Conservation (phyloP, 2,329 filamentous ascomycete species). For the Aspergillus sp. region DNA sequence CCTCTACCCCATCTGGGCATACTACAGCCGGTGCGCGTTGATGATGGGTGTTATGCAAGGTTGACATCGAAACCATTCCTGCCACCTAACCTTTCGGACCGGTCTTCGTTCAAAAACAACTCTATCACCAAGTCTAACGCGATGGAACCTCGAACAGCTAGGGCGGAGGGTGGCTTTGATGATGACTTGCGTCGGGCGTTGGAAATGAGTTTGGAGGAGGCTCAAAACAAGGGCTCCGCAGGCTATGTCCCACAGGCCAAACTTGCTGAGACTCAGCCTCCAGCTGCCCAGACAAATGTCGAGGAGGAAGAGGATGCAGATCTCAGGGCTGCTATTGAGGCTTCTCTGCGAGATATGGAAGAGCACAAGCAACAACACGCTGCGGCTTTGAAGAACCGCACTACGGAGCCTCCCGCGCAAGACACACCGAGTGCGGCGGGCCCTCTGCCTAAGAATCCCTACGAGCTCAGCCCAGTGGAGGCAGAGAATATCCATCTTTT, state of each 20-base stretch:
- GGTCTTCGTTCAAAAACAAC: conserved; percentile 39
- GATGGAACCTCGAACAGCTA: conserved; percentile 86
- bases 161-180: conserved; percentile 85
- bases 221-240: conserved; percentile 62
- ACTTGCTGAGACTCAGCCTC: conserved; percentile 26
- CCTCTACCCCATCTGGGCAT: conserved; percentile 91
- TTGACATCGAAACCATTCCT: conserved; percentile 63
- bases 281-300: conserved; percentile 29
- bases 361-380: conserved; percentile 92
- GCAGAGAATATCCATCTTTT: conserved; percentile 98
- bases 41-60: conserved; percentile 91
- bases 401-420: conserved; percentile 45
- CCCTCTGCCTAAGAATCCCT: conserved; percentile 76
- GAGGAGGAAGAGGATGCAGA: conserved; percentile 88
- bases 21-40: conserved; percentile 80
- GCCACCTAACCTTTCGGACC: conserved; percentile 35
- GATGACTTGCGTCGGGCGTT: conserved; percentile 89
- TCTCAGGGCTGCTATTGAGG: conserved; percentile 88
- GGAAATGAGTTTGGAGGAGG: conserved; percentile 95
- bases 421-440: conserved; percentile 43
- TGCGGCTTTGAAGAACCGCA: conserved; percentile 73
- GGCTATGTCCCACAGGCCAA: conserved; percentile 66
- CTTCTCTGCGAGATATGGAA: conserved; percentile 93
- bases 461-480: conserved; percentile 87
- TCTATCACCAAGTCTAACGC: conserved; percentile 59